Conservation (phyloP, 495 filamentous ascomycete species). For the Neurospora sp. region DNA sequence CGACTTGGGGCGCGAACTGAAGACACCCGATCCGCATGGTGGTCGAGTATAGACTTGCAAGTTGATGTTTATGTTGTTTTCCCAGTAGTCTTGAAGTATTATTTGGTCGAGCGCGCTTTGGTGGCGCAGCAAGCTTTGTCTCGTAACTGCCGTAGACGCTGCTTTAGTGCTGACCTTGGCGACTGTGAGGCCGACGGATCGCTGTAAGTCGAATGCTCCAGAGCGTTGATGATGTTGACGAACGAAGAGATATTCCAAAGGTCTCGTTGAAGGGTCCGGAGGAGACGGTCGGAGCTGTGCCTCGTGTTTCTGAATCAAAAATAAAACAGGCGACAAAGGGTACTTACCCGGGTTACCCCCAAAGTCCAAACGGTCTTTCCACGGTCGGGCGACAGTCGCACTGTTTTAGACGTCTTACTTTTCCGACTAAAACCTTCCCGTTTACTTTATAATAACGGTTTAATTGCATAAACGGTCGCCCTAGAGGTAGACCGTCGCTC, state of each 20-base stretch:
- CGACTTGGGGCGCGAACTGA: conserved; percentile 68
- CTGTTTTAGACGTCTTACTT: no score
- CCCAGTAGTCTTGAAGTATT: background rate
- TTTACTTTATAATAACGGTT: no score
- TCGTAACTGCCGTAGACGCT: background rate
- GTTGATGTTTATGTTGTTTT: background rate
- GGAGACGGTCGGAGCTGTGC: background rate
- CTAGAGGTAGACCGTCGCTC: no score
- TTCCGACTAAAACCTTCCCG: no score
- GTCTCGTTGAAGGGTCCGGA: background rate
- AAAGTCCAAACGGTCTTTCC: no score
- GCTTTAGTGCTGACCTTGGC: background rate
- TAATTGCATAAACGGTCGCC: no score
- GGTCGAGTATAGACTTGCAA: conserved; percentile 2
- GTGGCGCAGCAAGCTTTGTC: background rate
- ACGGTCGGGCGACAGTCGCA: no score
- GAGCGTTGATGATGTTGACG: background rate
- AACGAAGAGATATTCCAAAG: background rate
- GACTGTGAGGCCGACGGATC: background rate
- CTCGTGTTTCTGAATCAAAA: background rate
- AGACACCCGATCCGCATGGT: conserved; percentile 72
- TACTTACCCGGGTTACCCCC: no score
- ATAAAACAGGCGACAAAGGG: background rate
- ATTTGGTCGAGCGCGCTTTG: background rate
- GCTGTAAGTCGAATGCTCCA: background rate